A percentile compares a stretch with the other conserved stretches of the same genome.
These are phyloP conservation scores for Pyrenochaeta sp. DNA, from an alignment of 2,329 filamentous ascomycete species.

Conservation along the genomic window DNA sequence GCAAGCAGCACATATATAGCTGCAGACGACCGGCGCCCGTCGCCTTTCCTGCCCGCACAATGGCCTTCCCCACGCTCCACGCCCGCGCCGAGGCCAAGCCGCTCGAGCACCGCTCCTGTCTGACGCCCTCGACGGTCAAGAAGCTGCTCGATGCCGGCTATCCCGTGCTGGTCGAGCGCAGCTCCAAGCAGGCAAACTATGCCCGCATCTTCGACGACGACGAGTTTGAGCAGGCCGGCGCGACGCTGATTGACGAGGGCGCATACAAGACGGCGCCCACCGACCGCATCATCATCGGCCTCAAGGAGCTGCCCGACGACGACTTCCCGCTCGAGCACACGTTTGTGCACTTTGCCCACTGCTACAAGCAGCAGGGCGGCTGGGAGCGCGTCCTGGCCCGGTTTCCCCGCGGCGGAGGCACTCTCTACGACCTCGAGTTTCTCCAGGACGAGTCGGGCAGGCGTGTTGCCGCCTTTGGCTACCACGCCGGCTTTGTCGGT, in stretches of 20 bases:
- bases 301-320: conserved; percentile 53
- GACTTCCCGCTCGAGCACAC: conserved; percentile 51
- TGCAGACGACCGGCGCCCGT: not conserved
- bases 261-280: conserved; percentile 49
- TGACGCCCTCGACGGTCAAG: conserved; percentile 51
- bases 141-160: conserved; percentile 53
- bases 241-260: conserved; percentile 48
- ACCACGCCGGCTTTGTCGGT: conserved; percentile 57
- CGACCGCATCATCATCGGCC: conserved; percentile 52
- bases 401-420: conserved; percentile 78
- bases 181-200: conserved; percentile 47
- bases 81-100: conserved; percentile 53
- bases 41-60: conserved; percentile 15
- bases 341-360: conserved; percentile 54
- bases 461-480: conserved; percentile 75
- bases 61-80: conserved; percentile 51
- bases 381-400: conserved; percentile 83
- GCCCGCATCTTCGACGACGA: conserved; percentile 53
- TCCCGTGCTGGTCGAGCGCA: conserved; percentile 51
- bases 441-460: conserved; percentile 76
- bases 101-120: conserved; percentile 51
- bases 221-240: conserved; percentile 51
- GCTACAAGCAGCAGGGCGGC: conserved; percentile 54
- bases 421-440: conserved; percentile 87
- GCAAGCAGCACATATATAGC: conserved; percentile 8